These are phyloP conservation scores for Aureobasidium sp. DNA, from an alignment of 2,329 filamentous ascomycete species.

Conservation along the genomic window DNA sequence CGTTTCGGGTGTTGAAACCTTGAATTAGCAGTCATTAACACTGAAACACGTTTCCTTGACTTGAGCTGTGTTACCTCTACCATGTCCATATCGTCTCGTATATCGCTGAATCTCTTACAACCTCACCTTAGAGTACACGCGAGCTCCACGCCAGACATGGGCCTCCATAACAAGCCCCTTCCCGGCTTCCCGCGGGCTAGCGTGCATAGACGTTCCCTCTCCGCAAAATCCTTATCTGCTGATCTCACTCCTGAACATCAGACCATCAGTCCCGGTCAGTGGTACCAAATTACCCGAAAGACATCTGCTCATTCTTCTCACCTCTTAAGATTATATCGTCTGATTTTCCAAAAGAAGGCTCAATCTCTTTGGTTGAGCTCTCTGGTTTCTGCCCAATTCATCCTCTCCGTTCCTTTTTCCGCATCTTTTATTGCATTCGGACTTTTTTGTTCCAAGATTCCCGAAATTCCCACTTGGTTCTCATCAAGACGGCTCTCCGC, in stretches of 20 bases:
- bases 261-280: constrained; percentile 5
- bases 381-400: neutral
- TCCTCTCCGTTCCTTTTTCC: neutral
- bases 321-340: neutral
- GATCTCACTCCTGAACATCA: constrained; percentile 10
- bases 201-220: neutral
- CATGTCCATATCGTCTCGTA: neutral
- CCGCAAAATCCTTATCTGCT: constrained; percentile 6
- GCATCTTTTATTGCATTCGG: neutral
- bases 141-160: neutral
- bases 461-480: neutral
- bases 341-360: neutral
- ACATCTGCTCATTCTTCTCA: neutral
- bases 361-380: neutral
- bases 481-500: constrained; percentile 6
- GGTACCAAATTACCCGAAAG: constrained; percentile 12
- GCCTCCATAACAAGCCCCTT: neutral
- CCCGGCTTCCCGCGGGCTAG: constrained; percentile 5
- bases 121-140: neutral
- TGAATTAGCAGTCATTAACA: neutral
- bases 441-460: neutral
- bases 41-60: neutral
- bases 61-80: neutral
- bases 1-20: neutral
- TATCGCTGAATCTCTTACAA: neutral